Evolutionary conservation across 129 eudicot genomes (phyloP).

Genomic region (Pulicaria dysenterica): DNA sequence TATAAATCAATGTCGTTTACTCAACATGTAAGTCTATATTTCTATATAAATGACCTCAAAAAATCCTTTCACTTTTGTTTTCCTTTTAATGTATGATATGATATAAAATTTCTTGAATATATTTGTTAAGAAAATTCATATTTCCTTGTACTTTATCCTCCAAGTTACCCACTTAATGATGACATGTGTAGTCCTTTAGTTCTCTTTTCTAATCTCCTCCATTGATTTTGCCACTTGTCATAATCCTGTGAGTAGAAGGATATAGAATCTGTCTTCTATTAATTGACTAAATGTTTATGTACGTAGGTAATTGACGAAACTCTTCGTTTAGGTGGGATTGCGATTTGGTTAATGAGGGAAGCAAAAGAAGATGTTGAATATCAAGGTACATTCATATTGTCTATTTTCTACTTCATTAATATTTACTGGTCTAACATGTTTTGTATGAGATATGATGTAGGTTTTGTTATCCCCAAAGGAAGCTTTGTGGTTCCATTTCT

Average conservation of each 20-base stretch:
- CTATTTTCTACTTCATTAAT: background rate
- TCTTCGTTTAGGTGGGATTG: constrained; percentile 73
- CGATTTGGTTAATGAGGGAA: constrained; percentile 86
- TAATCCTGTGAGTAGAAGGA: too few species aligned
- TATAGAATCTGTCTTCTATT: too few species aligned
- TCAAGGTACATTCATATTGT: constrained; percentile 43
- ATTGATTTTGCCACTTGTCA: too few species aligned
- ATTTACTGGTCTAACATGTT: background rate
- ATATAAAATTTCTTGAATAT: too few species aligned
- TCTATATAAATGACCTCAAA: too few species aligned
- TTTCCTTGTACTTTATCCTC: too few species aligned
- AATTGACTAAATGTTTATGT: too few species aligned
- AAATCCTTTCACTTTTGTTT: too few species aligned
- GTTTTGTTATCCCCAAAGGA: constrained; percentile 71
- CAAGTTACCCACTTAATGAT: too few species aligned
- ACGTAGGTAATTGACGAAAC: constrained; percentile 79
- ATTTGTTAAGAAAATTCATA: too few species aligned
- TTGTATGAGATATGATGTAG: constrained; percentile 29
- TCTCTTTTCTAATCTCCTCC: too few species aligned
- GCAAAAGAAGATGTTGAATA: constrained; percentile 64
- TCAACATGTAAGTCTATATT: constrained; percentile 55
- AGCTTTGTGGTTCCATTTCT: constrained; percentile 80
- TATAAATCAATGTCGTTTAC: constrained; percentile 81
- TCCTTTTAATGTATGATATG: too few species aligned
- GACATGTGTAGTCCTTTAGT: background rate